Base-by-base conservation (phyloP, 1,139 yeast genomes). In the Lodderomyces pseudojiufengensis region DNA sequence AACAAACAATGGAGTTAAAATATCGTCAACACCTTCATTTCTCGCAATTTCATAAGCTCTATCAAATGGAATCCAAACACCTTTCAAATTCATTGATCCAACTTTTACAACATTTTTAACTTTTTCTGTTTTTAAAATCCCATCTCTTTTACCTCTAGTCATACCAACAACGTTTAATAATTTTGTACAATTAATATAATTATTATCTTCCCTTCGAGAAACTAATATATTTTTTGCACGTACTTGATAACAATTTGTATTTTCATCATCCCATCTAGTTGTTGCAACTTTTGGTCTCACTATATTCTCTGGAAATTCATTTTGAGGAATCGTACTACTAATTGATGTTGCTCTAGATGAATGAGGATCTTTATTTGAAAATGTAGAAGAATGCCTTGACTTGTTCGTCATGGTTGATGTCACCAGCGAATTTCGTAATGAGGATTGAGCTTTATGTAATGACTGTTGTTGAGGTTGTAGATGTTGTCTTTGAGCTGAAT, bases 61-160 rank as follows among this genome's bases (percentile, higher is more conserved):
- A 16, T 71, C 76, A 48, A 69, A 71, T 0, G 80, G 80, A 13
- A 76, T 65, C 80, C 80, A 75, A 1, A 75, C 78, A 0, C 73
- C 80, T 45, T 75, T 75, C 44, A 75, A 57, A 45, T 70, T 70
- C 77, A 75, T 75, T 2, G 73, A 61, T 0, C 80, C 80, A 8
- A 65, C 63, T 44, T 73, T 73, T 12, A 75, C 73, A 0, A 75
- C 80, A 16, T 50, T 55, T 25, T 73, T 59, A 3, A 52, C 50
- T 42, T 61, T 65, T 43, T 75, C 80, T 3, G 70, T 55, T 43
- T 75, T 75, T 31, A 75, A 68, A 44, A 92, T 84, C 9, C 97
- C 97, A 61, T 90, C 98, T 46, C 98, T 74, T 46, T 95, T 81
- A 10, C 98, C 98, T 46, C 98, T 75, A 9, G 97, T 87, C 92